Conservation (phyloP, 192 early-diverging fungal genomes). For the Mortierella antarctica region DNA sequence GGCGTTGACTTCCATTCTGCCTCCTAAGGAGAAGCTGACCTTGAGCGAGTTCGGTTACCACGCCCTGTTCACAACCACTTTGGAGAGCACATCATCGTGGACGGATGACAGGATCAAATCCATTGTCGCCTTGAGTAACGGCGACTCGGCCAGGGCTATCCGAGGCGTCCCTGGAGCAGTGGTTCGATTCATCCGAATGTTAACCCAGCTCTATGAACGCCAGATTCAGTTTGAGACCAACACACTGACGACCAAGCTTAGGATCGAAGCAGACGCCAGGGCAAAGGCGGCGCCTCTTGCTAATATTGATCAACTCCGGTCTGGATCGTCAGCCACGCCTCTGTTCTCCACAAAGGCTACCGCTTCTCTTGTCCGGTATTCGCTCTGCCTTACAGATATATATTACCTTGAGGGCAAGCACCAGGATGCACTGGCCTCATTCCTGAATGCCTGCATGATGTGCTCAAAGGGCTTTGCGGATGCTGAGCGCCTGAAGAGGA, state of each 20-base stretch:
- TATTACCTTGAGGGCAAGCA: slow-evolving; percentile 38
- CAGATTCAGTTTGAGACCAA: slow-evolving; percentile 36
- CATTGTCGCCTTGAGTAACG: slow-evolving; percentile 42
- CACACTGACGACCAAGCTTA: slow-evolving; percentile 11
- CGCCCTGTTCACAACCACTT: slow-evolving; percentile 43
- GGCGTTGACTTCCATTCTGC: slow-evolving; percentile 34
- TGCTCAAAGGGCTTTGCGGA: slow-evolving; percentile 36
- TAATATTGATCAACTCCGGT: no score
- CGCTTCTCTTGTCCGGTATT: slow-evolving; percentile 19
- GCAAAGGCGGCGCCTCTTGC: not conserved
- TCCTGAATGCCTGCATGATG: slow-evolving; percentile 42
- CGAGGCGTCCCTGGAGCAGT: slow-evolving; percentile 22
- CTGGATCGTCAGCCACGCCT: not conserved
- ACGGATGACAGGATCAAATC: slow-evolving; percentile 29
- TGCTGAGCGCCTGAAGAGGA: slow-evolving; percentile 9
- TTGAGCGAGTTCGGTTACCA: slow-evolving; percentile 51
- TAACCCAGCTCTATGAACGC: slow-evolving; percentile 28
- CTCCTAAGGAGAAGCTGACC: slow-evolving; percentile 29
- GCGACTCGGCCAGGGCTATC: slow-evolving; percentile 26
- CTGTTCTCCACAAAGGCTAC: slow-evolving; percentile 7
- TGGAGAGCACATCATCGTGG: slow-evolving; percentile 46
- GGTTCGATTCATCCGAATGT: slow-evolving; percentile 17
- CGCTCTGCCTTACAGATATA: slow-evolving; percentile 39
- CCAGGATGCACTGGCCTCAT: slow-evolving; percentile 38
- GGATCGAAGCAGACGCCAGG: slow-evolving; percentile 3